Conservation (phyloP, 495 filamentous ascomycete genomes). For the Podospora fimiseda region DNA sequence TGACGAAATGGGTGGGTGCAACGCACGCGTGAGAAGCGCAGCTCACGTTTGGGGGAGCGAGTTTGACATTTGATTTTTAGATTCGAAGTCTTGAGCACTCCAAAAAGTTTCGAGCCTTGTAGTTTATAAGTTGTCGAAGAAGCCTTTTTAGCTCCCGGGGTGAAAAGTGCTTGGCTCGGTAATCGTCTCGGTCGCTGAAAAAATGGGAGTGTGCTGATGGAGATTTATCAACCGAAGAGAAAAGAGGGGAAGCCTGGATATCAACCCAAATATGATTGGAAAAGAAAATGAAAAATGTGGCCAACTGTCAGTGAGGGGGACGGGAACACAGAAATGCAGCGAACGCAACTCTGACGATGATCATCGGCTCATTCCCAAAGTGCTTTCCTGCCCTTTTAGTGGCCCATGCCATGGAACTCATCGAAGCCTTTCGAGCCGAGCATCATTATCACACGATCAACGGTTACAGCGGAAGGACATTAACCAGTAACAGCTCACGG, state of each 20-base stretch:
- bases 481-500: neutral
- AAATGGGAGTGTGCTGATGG: slow-evolving; percentile 6
- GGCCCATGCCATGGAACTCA: slow-evolving; percentile 6
- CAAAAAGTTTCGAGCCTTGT: too few species aligned
- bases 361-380: slow-evolving; percentile 20
- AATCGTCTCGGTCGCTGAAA: slow-evolving; percentile 9
- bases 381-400: slow-evolving; percentile 9
- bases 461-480: neutral
- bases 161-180: too few species aligned
- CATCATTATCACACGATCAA: slow-evolving; percentile 17
- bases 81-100: neutral
- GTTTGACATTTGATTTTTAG: neutral
- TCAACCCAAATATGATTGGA: too few species aligned
- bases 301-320: neutral
- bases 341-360: slow-evolving; percentile 27
- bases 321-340: slow-evolving; percentile 2
- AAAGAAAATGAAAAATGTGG: too few species aligned
- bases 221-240: slow-evolving; percentile 1
- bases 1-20: too few species aligned
- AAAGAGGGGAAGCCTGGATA: neutral
- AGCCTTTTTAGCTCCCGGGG: too few species aligned
- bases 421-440: slow-evolving; percentile 13
- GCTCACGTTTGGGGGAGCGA: slow-evolving; percentile 5
- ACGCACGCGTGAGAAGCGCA: neutral
- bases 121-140: too few species aligned